Percentiles rank a stretch among this genome's conserved stretches.
phyloP scores from a whole-genome alignment of 768 basidiomycete species.

The Solioccasus polychromus region DNA sequence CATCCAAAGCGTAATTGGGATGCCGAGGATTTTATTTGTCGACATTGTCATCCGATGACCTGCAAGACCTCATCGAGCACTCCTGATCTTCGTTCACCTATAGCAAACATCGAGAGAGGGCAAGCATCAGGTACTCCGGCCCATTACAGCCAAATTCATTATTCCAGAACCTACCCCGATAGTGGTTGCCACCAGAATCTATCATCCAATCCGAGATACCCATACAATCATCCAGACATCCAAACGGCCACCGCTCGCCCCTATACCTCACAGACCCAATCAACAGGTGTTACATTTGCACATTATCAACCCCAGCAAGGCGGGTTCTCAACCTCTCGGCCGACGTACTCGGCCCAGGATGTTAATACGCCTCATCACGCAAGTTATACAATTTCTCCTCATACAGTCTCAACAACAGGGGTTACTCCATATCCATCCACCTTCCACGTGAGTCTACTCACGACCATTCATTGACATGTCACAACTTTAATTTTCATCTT shows the following conservation, averaged over 20 bases:
- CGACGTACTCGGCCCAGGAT: slow-evolving; percentile 27
- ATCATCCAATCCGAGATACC: slow-evolving; percentile 20
- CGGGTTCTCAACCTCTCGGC: slow-evolving; percentile 34
- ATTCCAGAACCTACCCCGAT: slow-evolving; percentile 17
- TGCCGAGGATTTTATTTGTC: slow-evolving; percentile 77
- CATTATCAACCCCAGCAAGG: slow-evolving; percentile 38
- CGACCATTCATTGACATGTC: not conserved
- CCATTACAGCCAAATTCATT: slow-evolving; percentile 13
- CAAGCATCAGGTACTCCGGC: slow-evolving; percentile 12
- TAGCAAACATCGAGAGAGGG: slow-evolving; percentile 6
- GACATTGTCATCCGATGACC: slow-evolving; percentile 42
- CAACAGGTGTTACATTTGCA: slow-evolving; percentile 33
- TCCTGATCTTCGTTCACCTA: slow-evolving; percentile 5
- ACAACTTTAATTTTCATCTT: not conserved
- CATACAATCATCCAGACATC: slow-evolving; percentile 20
- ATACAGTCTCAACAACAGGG: slow-evolving; percentile 13
- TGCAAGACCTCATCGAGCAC: slow-evolving; percentile 11
- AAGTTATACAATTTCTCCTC: slow-evolving; percentile 17
- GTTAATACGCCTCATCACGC: slow-evolving; percentile 13
- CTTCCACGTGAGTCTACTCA: slow-evolving; percentile 18
- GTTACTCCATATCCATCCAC: slow-evolving; percentile 24
- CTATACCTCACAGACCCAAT: slow-evolving; percentile 18
- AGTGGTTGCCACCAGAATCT: slow-evolving; percentile 14
- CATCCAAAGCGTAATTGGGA: slow-evolving; percentile 79
- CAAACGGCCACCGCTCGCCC: slow-evolving; percentile 14